These are phyloP conservation scores for Ilyonectria sp. DNA, from an alignment of 2,329 filamentous ascomycete genomes.

Conservation along the genomic window DNA sequence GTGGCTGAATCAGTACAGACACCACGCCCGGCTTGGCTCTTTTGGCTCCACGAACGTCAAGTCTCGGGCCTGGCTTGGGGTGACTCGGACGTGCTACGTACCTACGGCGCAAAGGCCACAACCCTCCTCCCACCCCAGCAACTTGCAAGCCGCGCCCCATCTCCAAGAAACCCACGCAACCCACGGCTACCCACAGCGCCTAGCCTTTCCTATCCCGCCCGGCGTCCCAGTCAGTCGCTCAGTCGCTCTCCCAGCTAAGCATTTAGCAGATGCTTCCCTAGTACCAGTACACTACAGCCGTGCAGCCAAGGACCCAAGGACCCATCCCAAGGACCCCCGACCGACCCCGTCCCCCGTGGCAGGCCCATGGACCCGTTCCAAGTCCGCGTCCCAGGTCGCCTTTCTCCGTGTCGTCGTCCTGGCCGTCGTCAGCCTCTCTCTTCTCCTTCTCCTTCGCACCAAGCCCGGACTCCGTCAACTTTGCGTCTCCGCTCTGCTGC, in stretches of 20 bases:
- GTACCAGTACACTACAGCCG: not conserved
- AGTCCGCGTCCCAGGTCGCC: slow-evolving; percentile 35
- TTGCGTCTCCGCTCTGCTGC: slow-evolving; percentile 16
- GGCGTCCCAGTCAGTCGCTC: not conserved
- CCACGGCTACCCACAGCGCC: slow-evolving; percentile 3
- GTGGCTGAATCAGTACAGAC: slow-evolving; percentile 46
- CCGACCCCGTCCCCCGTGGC: slow-evolving; percentile 36
- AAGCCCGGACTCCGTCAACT: slow-evolving; percentile 15
- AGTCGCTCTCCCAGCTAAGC: slow-evolving; percentile 23
- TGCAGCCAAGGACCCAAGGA: slow-evolving; percentile 3
- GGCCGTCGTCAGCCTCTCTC: slow-evolving; percentile 34
- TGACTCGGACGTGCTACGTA: slow-evolving; percentile 2
- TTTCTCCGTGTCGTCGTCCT: slow-evolving; percentile 40
- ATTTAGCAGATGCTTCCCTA: not conserved
- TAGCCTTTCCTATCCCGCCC: not conserved
- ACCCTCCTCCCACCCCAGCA: slow-evolving; percentile 33
- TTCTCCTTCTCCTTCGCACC: slow-evolving; percentile 34
- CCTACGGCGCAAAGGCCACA: slow-evolving; percentile 34
- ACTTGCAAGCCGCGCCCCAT: slow-evolving; percentile 36
- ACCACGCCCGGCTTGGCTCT: slow-evolving; percentile 40
- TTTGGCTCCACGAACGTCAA: slow-evolving; percentile 29
- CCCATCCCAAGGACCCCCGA: slow-evolving; percentile 1
- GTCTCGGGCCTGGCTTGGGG: slow-evolving; percentile 14
- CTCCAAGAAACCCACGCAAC: slow-evolving; percentile 34
- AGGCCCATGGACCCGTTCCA: slow-evolving; percentile 34